Evolutionary conservation across 2,329 filamentous ascomycete species (phyloP).

Genomic region (Alternaria ventricosa): DNA sequence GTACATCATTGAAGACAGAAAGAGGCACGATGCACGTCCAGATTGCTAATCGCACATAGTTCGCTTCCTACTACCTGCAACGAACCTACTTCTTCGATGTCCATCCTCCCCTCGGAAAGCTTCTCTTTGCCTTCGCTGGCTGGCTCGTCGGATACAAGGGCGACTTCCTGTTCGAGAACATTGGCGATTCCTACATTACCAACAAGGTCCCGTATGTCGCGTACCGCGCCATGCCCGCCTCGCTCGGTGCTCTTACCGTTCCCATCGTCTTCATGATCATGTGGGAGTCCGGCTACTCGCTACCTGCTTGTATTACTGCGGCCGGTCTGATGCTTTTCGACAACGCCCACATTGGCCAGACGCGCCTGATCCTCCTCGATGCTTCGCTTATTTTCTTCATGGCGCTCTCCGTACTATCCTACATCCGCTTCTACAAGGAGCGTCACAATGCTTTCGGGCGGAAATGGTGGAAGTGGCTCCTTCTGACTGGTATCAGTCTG

Average conservation of each 20-base stretch:
- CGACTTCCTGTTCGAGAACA: constrained; percentile 98
- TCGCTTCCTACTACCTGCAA: constrained; percentile 80
- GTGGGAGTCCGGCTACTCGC: constrained; percentile 99
- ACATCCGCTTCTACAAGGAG: constrained; percentile 97
- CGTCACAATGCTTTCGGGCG: constrained; percentile 86
- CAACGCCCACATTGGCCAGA: constrained; percentile 97
- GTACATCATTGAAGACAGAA: constrained; percentile 22
- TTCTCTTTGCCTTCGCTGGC: constrained; percentile 94
- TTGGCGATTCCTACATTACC: constrained; percentile 95
- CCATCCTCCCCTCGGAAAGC: constrained; percentile 96
- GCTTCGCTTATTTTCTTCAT: constrained; percentile 94
- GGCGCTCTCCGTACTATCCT: constrained; percentile 91
- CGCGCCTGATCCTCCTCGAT: constrained; percentile 91
- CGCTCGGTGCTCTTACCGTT: constrained; percentile 90
- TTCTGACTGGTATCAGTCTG: constrained; percentile 90
- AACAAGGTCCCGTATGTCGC: constrained; percentile 98
- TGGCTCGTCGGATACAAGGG: constrained; percentile 98
- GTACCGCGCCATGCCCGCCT: constrained; percentile 89
- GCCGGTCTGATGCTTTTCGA: constrained; percentile 89
- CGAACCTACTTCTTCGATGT: constrained; percentile 99
- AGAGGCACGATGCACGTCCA: not conserved
- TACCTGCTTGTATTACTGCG: constrained; percentile 88
- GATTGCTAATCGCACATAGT: constrained; percentile 45
- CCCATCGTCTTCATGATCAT: constrained; percentile 96
- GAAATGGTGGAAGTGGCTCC: constrained; percentile 99